A percentile compares a stretch with the other conserved stretches of the same genome.
phyloP scores from a whole-genome alignment of 805 yeast species.

The Yamadazyma akitaensis region DNA sequence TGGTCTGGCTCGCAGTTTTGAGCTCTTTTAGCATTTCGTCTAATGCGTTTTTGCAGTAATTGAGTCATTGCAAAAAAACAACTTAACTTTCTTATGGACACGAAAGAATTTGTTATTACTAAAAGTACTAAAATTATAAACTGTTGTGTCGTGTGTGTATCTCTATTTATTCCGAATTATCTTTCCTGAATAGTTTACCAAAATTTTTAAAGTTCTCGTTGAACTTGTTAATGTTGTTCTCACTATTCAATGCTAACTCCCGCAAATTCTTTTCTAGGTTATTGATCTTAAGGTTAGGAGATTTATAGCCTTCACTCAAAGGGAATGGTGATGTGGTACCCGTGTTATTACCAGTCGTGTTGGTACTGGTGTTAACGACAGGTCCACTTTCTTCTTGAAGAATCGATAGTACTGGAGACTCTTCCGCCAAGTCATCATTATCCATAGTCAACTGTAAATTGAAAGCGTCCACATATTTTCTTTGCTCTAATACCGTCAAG shows the following conservation, averaged over 20 bases:
- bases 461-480: slow-evolving; percentile 35
- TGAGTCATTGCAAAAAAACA: too few species aligned
- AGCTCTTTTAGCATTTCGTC: too few species aligned
- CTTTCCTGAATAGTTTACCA: slow-evolving; percentile 50
- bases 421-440: slow-evolving; percentile 23
- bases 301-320: slow-evolving; percentile 17
- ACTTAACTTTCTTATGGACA: too few species aligned
- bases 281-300: slow-evolving; percentile 36
- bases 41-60: background rate
- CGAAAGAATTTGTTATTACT: too few species aligned
- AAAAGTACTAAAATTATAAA: too few species aligned
- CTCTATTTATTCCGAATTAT: slow-evolving; percentile 11
- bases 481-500: slow-evolving; percentile 28
- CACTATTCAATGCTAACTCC: slow-evolving; percentile 49
- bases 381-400: slow-evolving; percentile 24
- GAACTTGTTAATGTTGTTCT: slow-evolving; percentile 57
- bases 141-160: too few species aligned
- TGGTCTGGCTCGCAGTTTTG: too few species aligned
- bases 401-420: slow-evolving; percentile 28
- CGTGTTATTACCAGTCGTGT: background rate
- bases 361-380: background rate
- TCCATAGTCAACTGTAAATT: slow-evolving; percentile 30
- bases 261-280: slow-evolving; percentile 44
- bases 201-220: slow-evolving; percentile 64
- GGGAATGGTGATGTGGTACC: slow-evolving; percentile 7